Base-by-base conservation (phyloP, 345 rosid species). In the Nasturtium officinale region DNA sequence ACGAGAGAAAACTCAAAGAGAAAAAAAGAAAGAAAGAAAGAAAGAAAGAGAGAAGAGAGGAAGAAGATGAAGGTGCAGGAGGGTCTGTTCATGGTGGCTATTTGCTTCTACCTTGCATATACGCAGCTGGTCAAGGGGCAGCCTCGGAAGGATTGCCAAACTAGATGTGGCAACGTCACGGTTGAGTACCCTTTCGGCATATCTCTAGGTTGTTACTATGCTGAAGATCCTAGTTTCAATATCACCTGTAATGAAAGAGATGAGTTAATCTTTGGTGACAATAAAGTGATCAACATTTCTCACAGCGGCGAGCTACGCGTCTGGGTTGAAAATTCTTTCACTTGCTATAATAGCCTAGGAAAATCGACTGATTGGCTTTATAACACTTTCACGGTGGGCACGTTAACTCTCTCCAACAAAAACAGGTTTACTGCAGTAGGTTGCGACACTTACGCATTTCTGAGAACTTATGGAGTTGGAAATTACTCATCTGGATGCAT, bases 161-260 rank as follows among this genome's bases (percentile, higher is more conserved):
- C 2, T 0, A 45, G 7, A 1, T 80, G 86, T n/a, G 86, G 82
- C 2, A 11, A 56, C 7, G 16, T 69, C 13, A n/a, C 38, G 16
- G 23, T 80, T 0, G 78, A 81, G 3, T 83, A 71, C 72, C 86
- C 86, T 8, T 83, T 80, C 25, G 82, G 83, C 8, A 78, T 17
- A n/a, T 15, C 10, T 2, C 4, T 15, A 2, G 79, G 47, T 4
- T 80, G 86, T 54, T 76, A 15, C 73, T 69, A 77, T 5, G 28
- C 29, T 0, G 28, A 0, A 18, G 45, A 20, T 52, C 45, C n/a
- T 40, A 11, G n/a, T 40, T 40, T 40, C 45, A 40, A 40, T 11
- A 1, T 40, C 45, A 40, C 16, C 2, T 40, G 45, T 4, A 13
- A 40, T 5, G n/a, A 38, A 3, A 12, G 3, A 38, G n/a, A 12